Evolutionary conservation across 2,329 filamentous ascomycete species (phyloP), one percentile per base, ranked within the genome.

Genomic region (Aspergillus oerlinghausenensis): DNA sequence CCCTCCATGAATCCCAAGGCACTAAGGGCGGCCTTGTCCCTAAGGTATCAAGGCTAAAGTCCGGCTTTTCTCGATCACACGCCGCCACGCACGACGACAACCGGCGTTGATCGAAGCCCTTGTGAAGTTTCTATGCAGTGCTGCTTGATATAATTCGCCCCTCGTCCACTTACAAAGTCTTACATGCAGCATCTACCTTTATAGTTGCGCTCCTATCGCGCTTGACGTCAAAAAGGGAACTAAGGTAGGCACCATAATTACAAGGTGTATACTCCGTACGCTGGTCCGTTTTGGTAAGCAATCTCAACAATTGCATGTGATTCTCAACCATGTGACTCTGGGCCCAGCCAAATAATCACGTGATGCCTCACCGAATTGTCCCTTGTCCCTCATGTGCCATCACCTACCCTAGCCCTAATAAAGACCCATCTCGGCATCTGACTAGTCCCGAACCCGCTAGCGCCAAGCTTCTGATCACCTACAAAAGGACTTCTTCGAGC

Each of bases 401-500:
- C 0, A 3, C 2, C 1, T 49, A 35, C 61, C 65, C 62, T 57
- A 65, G 50, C 65, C 66, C 62, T 65, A 58, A 3, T 1, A 4
- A 14, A 10, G 19, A 42, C 38, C 52, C 14, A n/a, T 54, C 47
- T 55, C 45, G 55, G 53, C 38, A 62, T 52, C 4, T 10, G 21
- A 52, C 61, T 65, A 65, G 47, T 43, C 64, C 60, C 55, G 58
- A 65, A 25, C 9, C 57, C 51, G 28, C 67, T 70, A 72, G 66
- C 63, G 65, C 11, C 11, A 3, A 47, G 48, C 19, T 32, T 14
- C 47, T 26, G 35, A 42, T 29, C 6, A n/a, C 43, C 60, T 70
- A 73, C 67, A 75, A 73, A 75, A 66, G 52, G 26, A 52, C 43
- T 14, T 21, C 26, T 35, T 26, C 43, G n/a, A 52, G 47, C 55